Base-by-base conservation (phyloP, 2,329 filamentous ascomycete genomes). In the Dothistroma pini region DNA sequence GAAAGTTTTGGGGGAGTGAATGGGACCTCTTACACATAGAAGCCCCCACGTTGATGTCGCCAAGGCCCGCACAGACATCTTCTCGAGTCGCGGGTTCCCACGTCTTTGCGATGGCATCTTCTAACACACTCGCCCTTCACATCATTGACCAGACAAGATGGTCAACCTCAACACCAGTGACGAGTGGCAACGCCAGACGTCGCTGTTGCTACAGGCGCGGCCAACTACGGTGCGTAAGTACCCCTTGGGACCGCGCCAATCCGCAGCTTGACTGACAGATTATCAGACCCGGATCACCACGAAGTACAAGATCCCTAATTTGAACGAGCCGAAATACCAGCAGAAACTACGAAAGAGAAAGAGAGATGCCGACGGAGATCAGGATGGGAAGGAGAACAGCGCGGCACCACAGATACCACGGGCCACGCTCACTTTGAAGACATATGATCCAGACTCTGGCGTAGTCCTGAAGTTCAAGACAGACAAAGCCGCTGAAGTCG, bases 391-490 rank as follows among this genome's bases (percentile, higher is more conserved):
- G 57, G 60, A 68, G 58, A 64, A 49, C 59, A 63, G 54, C 34
- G 52, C 51, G 10, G 64, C 74, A 52, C 59, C 77, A 4, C 81
- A 82, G 58, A 78, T 84, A 2, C 81, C 87, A 4, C 83, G 83
- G 66, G 92, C 89, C 66, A 85, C 82, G 58, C 87, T 99, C 56
- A 88, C 87, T 4, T 79, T 99, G 63, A 97, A 96, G 80, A 95
- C 95, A 4, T 97, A 87, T 79, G 91, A 97, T 75, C 89, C 95
- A 0, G 80, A 80, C 48, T 89, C 87, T 58, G 95, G 95, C 71
- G 87, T 88, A 60, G 88, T 88, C 63, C 83, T 99, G 65, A 96
- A 97, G 78, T 97, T 97, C 81, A 84, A 86, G 74, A 99, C 95
- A 38, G 89, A 88, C 73, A 96, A 96, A 77, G 91, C 89, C 21